Evolutionary conservation across 2,329 filamentous ascomycete species (phyloP), one percentile per base, ranked within the genome.

Genomic region (Monilinia fructicola): DNA sequence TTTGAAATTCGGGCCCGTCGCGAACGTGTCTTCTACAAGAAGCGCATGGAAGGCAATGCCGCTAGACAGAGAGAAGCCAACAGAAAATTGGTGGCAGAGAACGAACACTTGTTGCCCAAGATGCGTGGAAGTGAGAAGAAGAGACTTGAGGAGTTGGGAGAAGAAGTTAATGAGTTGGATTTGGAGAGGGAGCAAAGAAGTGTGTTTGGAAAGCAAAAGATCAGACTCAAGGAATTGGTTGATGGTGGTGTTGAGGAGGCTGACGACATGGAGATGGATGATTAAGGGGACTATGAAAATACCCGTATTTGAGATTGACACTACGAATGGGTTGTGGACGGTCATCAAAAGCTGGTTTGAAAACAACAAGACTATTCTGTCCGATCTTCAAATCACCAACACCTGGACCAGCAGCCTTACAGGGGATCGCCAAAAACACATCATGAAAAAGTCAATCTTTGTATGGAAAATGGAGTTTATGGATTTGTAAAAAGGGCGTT

Each of bases 21-120:
- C 77, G 94, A 98, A 84, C 86, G 92, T 73, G 90, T 90, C 71
- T 97, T 97, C 82, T 97, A 97, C 84, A 93, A 92, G 86, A 89
- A 90, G 77, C 89, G 95, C 77, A 93, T 98, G 91, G 88, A 88
- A 63, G 93, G 93, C 78, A 96, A 96, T 82, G 89, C 90, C 80
- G 90, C 90, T 79, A 86, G 88, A 77, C 88, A 95, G 82, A 83
- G 91, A 71, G 90, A 89, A 74, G 83, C 85, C 70, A 92, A 97
- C 77, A 84, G 92, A 78, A 95, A 94, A 83, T 84, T 98, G 72
- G 93, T 99, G 62, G 89, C 89, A 73, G 88, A 95, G 82, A 94
- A 97, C 80, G 88, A 93, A 82, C 95, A 99, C 81, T 84, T 99
- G 78, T 86, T 99, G 74, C 92, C 92, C 73, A 85, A 85, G 77